Percentiles rank a stretch among this genome's conserved stretches.
phyloP scores from a whole-genome alignment of 2,329 filamentous ascomycete species.

The Aureobasidium namibiae region DNA sequence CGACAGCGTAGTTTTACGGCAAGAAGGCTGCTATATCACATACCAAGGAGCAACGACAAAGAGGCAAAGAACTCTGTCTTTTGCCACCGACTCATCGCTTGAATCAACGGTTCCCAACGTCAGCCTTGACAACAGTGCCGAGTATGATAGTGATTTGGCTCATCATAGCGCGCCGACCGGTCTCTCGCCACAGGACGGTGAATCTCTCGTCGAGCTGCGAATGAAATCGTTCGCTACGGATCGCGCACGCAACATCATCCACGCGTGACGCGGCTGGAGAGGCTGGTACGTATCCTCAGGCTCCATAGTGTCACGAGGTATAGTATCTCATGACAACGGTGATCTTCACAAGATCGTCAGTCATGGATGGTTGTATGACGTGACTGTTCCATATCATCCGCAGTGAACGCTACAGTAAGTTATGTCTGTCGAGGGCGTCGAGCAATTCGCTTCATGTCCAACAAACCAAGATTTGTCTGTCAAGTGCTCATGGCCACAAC shows the following conservation, averaged over 20 bases:
- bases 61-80: constrained; percentile 1
- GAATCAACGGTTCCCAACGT: neutral
- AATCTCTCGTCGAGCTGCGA: neutral
- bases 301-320: neutral
- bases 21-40: neutral
- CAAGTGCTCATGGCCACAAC: neutral
- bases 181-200: neutral
- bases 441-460: neutral
- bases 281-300: neutral
- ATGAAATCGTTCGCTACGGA: neutral
- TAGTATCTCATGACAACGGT: neutral
- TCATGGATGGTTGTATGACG: neutral
- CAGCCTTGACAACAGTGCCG: neutral
- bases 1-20: neutral
- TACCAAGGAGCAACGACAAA: neutral
- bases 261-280: neutral
- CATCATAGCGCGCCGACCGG: neutral
- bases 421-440: neutral
- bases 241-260: neutral
- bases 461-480: neutral
- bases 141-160: neutral
- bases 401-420: neutral
- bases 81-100: neutral
- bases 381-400: neutral
- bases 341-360: neutral